Conservation (phyloP, 2,329 filamentous ascomycete genomes). For the Claviceps maximensis region DNA sequence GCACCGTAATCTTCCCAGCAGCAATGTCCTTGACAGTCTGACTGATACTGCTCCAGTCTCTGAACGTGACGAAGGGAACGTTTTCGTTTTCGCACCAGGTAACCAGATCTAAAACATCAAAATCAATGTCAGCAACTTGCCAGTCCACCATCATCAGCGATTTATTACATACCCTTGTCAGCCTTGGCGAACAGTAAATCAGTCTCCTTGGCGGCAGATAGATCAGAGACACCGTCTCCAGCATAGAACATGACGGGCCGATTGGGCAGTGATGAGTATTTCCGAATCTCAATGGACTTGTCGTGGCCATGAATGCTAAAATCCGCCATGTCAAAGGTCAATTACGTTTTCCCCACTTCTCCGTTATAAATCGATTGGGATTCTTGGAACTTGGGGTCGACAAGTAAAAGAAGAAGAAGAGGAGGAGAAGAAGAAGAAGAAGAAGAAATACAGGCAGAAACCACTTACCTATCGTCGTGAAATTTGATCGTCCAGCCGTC, state of each 20-base stretch:
- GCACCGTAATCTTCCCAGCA: slow-evolving; percentile 56
- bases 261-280: slow-evolving; percentile 64
- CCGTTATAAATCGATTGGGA: no score
- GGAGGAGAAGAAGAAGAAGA: no score
- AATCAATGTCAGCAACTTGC: background rate
- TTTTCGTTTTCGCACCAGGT: slow-evolving; percentile 73
- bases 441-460: no score
- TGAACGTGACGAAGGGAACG: slow-evolving; percentile 78
- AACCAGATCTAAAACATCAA: slow-evolving; percentile 63
- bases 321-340: background rate
- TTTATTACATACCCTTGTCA: slow-evolving; percentile 51
- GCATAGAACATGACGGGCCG: slow-evolving; percentile 86
- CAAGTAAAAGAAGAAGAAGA: no score
- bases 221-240: slow-evolving; percentile 84
- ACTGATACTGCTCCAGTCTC: slow-evolving; percentile 71
- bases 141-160: background rate
- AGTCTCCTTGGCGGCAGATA: slow-evolving; percentile 84
- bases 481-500: slow-evolving; percentile 80
- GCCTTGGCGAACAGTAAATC: slow-evolving; percentile 90
- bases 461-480: slow-evolving; percentile 63
- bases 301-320: slow-evolving; percentile 80
- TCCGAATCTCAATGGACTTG: slow-evolving; percentile 83
- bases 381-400: no score
- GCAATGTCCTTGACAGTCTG: slow-evolving; percentile 63
- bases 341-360: background rate